Evolutionary conservation across 768 basidiomycete species (phyloP).

Genomic region (Russula brevipes): DNA sequence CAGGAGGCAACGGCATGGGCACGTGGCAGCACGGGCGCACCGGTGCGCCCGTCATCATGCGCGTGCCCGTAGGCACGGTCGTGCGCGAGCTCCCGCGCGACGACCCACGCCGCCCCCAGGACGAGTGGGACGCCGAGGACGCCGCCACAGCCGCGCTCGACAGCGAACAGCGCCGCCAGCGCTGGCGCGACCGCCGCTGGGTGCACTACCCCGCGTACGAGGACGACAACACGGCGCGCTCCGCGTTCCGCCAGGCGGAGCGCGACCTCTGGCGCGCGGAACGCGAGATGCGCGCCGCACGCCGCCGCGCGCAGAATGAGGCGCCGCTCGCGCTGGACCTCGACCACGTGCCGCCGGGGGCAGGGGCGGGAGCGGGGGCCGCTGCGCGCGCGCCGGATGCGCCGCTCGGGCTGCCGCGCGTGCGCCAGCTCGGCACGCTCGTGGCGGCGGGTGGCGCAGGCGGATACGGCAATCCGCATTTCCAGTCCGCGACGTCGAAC

Average conservation of each 20-base stretch:
- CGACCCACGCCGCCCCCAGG: slow-evolving; percentile 58
- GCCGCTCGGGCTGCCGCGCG: slow-evolving; percentile 56
- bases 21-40: slow-evolving; percentile 82
- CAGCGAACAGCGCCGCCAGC: slow-evolving; percentile 46
- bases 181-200: slow-evolving; percentile 65
- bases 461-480: slow-evolving; percentile 88
- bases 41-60: slow-evolving; percentile 66
- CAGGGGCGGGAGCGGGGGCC: slow-evolving; percentile 2
- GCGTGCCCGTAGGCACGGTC: slow-evolving; percentile 87
- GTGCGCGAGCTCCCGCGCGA: slow-evolving; percentile 67
- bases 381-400: slow-evolving; percentile 44
- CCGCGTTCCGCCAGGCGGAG: slow-evolving; percentile 71
- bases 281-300: slow-evolving; percentile 48
- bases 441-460: slow-evolving; percentile 73
- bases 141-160: slow-evolving; percentile 48
- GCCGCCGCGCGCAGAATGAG: slow-evolving; percentile 40
- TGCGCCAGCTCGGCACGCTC: slow-evolving; percentile 54
- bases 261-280: slow-evolving; percentile 54
- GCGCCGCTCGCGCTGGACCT: slow-evolving; percentile 55
- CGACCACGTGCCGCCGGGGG: slow-evolving; percentile 42
- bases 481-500: slow-evolving; percentile 51
- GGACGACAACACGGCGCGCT: slow-evolving; percentile 57
- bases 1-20: slow-evolving; percentile 73
- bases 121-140: slow-evolving; percentile 72
- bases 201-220: slow-evolving; percentile 70